A percentile compares a stretch with the other conserved stretches of the same genome.
Evolutionary conservation across 2,329 filamentous ascomycete genomes (phyloP).

Genomic region (Monilinia vaccinii-corymbosi): DNA sequence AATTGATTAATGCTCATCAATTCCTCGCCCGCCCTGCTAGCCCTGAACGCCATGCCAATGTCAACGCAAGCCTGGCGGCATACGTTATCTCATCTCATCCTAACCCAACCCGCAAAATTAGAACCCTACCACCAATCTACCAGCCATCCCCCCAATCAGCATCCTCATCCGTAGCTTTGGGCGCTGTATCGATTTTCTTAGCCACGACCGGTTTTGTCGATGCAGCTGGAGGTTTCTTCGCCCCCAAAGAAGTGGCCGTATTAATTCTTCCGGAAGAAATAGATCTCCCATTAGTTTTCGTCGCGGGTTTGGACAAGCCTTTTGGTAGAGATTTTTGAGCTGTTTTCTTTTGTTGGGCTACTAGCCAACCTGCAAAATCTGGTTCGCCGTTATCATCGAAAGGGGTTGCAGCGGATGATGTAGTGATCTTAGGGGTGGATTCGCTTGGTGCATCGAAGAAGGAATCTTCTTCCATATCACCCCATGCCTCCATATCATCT

Average conservation of each 20-base stretch:
- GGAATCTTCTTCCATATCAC: conserved; percentile 47
- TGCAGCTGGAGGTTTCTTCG: conserved; percentile 25
- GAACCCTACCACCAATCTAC: conserved; percentile 30
- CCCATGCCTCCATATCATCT: conserved; percentile 65
- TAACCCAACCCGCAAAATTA: neutral
- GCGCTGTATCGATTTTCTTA: conserved; percentile 64
- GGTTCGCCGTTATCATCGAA: conserved; percentile 83
- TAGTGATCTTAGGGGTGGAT: conserved; percentile 16
- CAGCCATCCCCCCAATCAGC: conserved; percentile 61
- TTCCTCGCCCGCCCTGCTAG: neutral
- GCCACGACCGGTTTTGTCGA: conserved; percentile 24
- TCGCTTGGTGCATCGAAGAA: conserved; percentile 32
- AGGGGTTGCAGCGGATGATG: conserved; percentile 35
- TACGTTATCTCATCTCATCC: neutral
- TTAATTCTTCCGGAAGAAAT: conserved; percentile 31
- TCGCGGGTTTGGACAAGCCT: conserved; percentile 58
- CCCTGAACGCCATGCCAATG: conserved; percentile 1
- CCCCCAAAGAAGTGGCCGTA: conserved; percentile 28
- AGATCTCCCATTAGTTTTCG: conserved; percentile 23
- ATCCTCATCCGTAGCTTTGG: conserved; percentile 47
- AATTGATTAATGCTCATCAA: conserved; percentile 1
- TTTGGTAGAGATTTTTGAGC: conserved; percentile 65
- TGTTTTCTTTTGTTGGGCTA: conserved; percentile 68
- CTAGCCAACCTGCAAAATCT: conserved; percentile 92
- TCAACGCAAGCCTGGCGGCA: neutral